These are phyloP conservation scores for Kalmanozyma brasiliensis DNA, from an alignment of 1,284 basidiomycete genomes.

Conservation along the genomic window DNA sequence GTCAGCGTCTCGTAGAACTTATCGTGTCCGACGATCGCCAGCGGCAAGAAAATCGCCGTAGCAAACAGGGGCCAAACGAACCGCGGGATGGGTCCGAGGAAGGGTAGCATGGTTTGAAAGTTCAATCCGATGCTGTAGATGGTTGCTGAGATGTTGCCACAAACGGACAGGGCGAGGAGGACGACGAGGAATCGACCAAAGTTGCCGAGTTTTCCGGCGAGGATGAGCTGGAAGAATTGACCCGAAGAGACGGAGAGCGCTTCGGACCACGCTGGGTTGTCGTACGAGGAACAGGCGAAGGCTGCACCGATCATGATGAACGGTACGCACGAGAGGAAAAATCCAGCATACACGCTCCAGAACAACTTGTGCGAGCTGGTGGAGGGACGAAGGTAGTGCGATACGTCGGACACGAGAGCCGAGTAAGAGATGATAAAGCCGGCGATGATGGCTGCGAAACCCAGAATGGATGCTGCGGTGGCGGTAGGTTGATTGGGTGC, in stretches of 20 bases:
- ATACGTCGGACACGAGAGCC: conserved; percentile 66
- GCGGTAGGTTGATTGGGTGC: conserved; percentile 71
- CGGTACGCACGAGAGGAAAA: conserved; percentile 74
- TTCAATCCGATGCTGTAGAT: conserved; percentile 69
- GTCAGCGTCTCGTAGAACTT: conserved; percentile 74
- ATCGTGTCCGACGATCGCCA: conserved; percentile 75
- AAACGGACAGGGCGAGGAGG: conserved; percentile 77
- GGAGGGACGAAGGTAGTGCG: conserved; percentile 69
- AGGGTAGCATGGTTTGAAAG: conserved; percentile 73
- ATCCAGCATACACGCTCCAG: conserved; percentile 73
- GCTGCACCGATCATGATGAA: conserved; percentile 73
- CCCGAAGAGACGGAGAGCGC: conserved; percentile 69
- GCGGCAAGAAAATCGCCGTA: conserved; percentile 77
- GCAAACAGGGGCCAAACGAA: conserved; percentile 85
- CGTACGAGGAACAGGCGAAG: conserved; percentile 72
- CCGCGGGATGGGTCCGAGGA: conserved; percentile 80
- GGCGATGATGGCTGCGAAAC: conserved; percentile 73
- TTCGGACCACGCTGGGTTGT: conserved; percentile 71
- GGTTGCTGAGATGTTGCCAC: conserved; percentile 83
- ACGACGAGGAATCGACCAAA: conserved; percentile 90
- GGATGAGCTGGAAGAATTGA: conserved; percentile 81
- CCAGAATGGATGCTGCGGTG: conserved; percentile 70
- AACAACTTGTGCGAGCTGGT: conserved; percentile 72
- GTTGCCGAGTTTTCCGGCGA: conserved; percentile 73
- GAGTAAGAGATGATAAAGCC: conserved; percentile 73